Percentiles rank a stretch among this genome's conserved stretches.
These are phyloP conservation scores for Calcarisporium arbuscula DNA, from an alignment of 2,329 filamentous ascomycete species.

Conservation along the genomic window DNA sequence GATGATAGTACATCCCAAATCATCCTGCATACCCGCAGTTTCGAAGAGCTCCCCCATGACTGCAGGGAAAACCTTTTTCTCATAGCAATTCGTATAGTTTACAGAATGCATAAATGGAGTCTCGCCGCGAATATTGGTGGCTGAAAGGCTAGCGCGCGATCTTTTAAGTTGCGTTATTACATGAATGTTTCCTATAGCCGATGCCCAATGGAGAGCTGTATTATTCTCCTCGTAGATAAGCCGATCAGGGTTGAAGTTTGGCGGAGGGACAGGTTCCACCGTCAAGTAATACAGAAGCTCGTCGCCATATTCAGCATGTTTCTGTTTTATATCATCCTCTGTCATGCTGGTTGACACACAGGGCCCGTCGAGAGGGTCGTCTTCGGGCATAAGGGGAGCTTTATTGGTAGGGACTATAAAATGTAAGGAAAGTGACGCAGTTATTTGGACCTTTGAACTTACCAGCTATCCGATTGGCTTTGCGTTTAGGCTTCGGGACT, in stretches of 20 bases:
- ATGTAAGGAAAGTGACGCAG: too few species aligned
- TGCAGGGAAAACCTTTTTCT: slow-evolving; percentile 82
- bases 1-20: slow-evolving; percentile 79
- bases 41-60: slow-evolving; percentile 78
- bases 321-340: slow-evolving; percentile 68
- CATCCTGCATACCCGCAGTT: slow-evolving; percentile 74
- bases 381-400: slow-evolving; percentile 78
- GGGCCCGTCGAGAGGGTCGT: slow-evolving; percentile 67
- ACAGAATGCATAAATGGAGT: slow-evolving; percentile 93
- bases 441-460: too few species aligned
- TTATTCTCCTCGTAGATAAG: slow-evolving; percentile 91
- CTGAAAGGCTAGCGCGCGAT: slow-evolving; percentile 68
- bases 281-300: slow-evolving; percentile 92
- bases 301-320: slow-evolving; percentile 87
- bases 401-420: too few species aligned
- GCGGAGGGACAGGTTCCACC: slow-evolving; percentile 69
- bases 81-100: slow-evolving; percentile 93
- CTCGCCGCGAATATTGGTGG: slow-evolving; percentile 68
- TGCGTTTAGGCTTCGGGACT: too few species aligned
- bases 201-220: slow-evolving; percentile 93
- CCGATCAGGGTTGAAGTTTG: slow-evolving; percentile 82
- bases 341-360: slow-evolving; percentile 52
- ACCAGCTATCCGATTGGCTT: too few species aligned
- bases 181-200: slow-evolving; percentile 92
- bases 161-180: slow-evolving; percentile 82